phyloP scores from a whole-genome alignment of 106 monocot species.

The Dactylorhiza incarnata region DNA sequence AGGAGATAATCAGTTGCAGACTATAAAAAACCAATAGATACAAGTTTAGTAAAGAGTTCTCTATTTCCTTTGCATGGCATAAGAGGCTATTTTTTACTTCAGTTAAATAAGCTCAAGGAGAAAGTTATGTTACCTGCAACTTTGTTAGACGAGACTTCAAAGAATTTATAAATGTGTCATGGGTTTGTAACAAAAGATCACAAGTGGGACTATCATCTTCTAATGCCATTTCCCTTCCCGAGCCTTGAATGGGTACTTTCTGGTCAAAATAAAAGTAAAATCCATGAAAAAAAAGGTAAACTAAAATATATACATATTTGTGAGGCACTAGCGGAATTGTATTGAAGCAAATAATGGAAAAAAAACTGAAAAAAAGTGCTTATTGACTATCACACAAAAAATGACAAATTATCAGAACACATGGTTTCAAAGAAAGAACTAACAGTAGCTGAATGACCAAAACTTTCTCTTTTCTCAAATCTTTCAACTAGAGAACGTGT shows the following conservation, averaged over 20 bases:
- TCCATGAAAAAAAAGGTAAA: background rate
- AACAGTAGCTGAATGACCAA: conserved; percentile 9
- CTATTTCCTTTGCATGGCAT: background rate
- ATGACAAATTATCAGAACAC: background rate
- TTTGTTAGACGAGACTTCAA: conserved; percentile 81
- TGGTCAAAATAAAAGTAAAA: conserved; percentile 13
- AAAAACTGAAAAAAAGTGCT: background rate
- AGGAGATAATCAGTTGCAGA: background rate
- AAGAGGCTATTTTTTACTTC: background rate
- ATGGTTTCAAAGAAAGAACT: conserved; percentile 20
- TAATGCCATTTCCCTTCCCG: conserved; percentile 17
- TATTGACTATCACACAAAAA: background rate
- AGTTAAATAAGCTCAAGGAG: background rate
- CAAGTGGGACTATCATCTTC: conserved; percentile 29
- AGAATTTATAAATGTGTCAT: conserved; percentile 62
- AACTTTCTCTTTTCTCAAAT: conserved; percentile 71
- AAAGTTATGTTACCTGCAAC: conserved; percentile 44
- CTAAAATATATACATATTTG: background rate
- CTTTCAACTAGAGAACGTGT: conserved; percentile 85
- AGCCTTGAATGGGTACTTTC: conserved; percentile 15
- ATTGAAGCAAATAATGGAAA: background rate
- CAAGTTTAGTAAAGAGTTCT: background rate
- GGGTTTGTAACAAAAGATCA: conserved; percentile 42
- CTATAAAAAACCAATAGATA: background rate
- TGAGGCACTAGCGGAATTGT: background rate